Evolutionary conservation across 2,329 filamentous ascomycete genomes (phyloP), one percentile per base, ranked within the genome.

Genomic region (Teratosphaeria epicoccoides): DNA sequence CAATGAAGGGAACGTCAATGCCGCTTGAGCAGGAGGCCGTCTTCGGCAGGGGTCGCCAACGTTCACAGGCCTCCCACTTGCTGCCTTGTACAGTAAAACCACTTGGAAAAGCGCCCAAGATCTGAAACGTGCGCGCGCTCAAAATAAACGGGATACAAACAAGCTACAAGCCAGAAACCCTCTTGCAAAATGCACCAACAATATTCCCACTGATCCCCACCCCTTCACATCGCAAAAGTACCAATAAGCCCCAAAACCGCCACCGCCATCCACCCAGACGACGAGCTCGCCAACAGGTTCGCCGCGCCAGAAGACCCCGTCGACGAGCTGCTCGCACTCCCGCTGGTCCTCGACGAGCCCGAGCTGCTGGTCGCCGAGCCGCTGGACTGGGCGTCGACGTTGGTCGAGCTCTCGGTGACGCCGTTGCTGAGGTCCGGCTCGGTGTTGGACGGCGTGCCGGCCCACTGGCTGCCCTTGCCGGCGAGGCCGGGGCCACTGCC

Each of bases 401-500:
- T 20, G n/a, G 33, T 40, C 33, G 14, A n/a, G 14, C 33, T 40
- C 14, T n/a, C 6, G 7, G 52, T 48, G 11, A 61, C 57, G 23
- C 64, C 63, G 43, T 66, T 57, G 43, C 70, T 68, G 44, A 71
- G 68, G 29, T 71, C 64, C 9, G 68, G 71, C 24, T 72, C 67
- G 24, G 70, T 69, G 54, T 76, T 75, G 46, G 73, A 75, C 56
- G 72, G 74, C 55, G 75, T 69, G 49, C 71, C 68, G 24, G 77
- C 72, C 57, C 71, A 76, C 40, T 70, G 72, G 47, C 72, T 68
- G 50, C 74, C 74, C 40, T 68, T 62, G 50, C 25, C 78, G 12
- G 53, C 56, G 52, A 83, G 76, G 59, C 81, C 81, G 23, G 70
- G 70, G 3, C 76, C 79, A 25, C 68, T 68, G 47, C 81, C 81